phyloP scores from a whole-genome alignment of 169 alveolate species.

The Plasmodium gallinaceum region DNA sequence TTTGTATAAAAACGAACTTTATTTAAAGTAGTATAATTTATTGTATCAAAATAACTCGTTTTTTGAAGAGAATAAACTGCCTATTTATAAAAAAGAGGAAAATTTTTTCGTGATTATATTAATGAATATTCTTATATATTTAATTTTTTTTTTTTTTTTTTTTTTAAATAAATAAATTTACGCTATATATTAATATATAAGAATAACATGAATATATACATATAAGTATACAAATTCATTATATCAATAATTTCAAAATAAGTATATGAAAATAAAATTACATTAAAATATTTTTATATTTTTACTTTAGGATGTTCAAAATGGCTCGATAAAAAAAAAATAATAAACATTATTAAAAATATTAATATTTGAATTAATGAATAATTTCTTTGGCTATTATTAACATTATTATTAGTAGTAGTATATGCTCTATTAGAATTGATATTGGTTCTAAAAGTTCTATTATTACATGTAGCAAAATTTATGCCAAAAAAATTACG shows the following conservation, averaged over 20 bases:
- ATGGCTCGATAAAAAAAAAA: slow-evolving; percentile 72
- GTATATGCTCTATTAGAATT: slow-evolving; percentile 32
- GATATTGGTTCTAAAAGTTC: slow-evolving; percentile 42
- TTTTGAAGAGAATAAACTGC: slow-evolving; percentile 71
- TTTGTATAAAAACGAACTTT: slow-evolving; percentile 73
- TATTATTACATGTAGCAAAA: slow-evolving; percentile 73
- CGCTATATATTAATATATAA: neutral
- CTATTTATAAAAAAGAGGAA: slow-evolving; percentile 16
- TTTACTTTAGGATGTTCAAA: slow-evolving; percentile 75
- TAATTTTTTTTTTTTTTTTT: slow-evolving; percentile 1
- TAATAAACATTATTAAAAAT: slow-evolving; percentile 67
- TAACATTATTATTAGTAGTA: slow-evolving; percentile 26
- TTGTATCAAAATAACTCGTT: slow-evolving; percentile 64
- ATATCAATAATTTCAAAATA: neutral
- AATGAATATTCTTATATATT: neutral
- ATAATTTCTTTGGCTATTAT: slow-evolving; percentile 38
- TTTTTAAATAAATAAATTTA: neutral
- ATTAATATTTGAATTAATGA: slow-evolving; percentile 50
- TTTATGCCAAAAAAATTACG: slow-evolving; percentile 86
- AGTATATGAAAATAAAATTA: no score
- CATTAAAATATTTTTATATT: neutral
- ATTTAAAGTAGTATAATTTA: slow-evolving; percentile 72
- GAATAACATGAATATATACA: neutral
- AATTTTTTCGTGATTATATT: neutral
- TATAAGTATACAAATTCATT: neutral